A percentile compares a stretch with the other conserved stretches of the same genome.
Conservation (phyloP, 73 alveolate genomes). For the Blepharisma stoltei region DNA sequence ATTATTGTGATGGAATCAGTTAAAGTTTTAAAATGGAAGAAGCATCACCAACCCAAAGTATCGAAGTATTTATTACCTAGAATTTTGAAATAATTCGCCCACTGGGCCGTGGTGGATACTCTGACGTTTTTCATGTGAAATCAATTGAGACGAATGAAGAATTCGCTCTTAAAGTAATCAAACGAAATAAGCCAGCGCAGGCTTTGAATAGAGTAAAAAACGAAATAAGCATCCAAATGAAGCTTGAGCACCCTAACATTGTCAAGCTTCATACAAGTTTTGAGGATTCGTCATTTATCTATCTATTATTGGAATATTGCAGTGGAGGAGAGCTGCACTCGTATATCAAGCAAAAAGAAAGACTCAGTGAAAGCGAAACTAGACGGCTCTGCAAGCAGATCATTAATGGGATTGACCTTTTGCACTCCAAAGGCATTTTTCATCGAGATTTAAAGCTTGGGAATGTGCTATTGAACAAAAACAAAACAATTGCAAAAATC, state of each 20-base stretch:
- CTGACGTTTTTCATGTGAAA: constrained; percentile 28
- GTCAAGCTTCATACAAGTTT: constrained; percentile 58
- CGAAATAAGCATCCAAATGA: constrained; percentile 63
- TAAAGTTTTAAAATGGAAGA: too few relatives aligned
- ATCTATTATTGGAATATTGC: constrained; percentile 66
- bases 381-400: constrained; percentile 46
- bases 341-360: constrained; percentile 52
- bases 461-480: constrained; percentile 48
- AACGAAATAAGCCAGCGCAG: constrained; percentile 45
- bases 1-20: too few relatives aligned
- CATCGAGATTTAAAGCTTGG: constrained; percentile 85
- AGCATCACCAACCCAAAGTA: too few relatives aligned
- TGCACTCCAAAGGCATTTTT: constrained; percentile 58
- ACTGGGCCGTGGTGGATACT: constrained; percentile 29
- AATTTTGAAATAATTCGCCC: constrained; percentile 23
- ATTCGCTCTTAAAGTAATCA: constrained; percentile 35
- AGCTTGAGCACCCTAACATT: constrained; percentile 66
- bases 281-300: constrained; percentile 62
- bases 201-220: constrained; percentile 59
- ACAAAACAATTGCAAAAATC: constrained; percentile 51
- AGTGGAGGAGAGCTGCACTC: constrained; percentile 60
- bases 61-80: background rate
- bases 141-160: constrained; percentile 12
- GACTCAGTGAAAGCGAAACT: constrained; percentile 60
- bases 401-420: constrained; percentile 51